Evolutionary conservation across 169 alveolate genomes (phyloP), one percentile per base, ranked within the genome.

Genomic region (Plasmodium coatneyi): DNA sequence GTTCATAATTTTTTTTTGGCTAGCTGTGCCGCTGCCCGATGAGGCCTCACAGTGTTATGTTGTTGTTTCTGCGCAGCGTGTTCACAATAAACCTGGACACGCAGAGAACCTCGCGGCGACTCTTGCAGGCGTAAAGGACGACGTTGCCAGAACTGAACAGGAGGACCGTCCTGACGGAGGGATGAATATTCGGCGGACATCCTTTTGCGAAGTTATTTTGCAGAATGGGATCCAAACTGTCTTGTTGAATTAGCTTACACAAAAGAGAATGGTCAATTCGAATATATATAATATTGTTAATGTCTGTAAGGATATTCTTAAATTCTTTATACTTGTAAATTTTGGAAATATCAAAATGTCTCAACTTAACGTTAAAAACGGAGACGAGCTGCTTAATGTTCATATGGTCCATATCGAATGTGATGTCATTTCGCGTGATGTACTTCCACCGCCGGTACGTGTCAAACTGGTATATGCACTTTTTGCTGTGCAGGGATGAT

Each of bases 221-320:
- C 34, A 74, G 52, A 43, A 30, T 10, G n/a, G 52, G 60, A 25
- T 84, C 84, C 66, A 71, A 34, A 54, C 22, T 84, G 16, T n/a
- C 19, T 52, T 84, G 84, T n/a, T 32, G 76, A 72, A 87, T 54
- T 87, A 87, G 80, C 71, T 79, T 87, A 87, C 52, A 56, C 80
- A 87, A 56, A 80, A 87, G 81, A 30, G 79, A 54, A 56, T 87
- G 80, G 71, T 80, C 89, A n/a, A 87, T 87, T 87, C 71, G 60
- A 60, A 87, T 87, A 79, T 87, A 87, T 79, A 87, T 60, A 66
- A 87, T 79, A 25, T 87, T 87, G 82, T 87, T 76, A 78, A 87
- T 87, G 32, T 87, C 94, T 28, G 80, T 87, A 60, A 80, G 16
- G 28, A 87, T 87, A 43, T 87, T 87, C 71, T 87, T 87, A 79